Evolutionary conservation across 176 grass and related monocot genomes (phyloP), one percentile per base, ranked within the genome.

Genomic region (Calamus simplicifolius): DNA sequence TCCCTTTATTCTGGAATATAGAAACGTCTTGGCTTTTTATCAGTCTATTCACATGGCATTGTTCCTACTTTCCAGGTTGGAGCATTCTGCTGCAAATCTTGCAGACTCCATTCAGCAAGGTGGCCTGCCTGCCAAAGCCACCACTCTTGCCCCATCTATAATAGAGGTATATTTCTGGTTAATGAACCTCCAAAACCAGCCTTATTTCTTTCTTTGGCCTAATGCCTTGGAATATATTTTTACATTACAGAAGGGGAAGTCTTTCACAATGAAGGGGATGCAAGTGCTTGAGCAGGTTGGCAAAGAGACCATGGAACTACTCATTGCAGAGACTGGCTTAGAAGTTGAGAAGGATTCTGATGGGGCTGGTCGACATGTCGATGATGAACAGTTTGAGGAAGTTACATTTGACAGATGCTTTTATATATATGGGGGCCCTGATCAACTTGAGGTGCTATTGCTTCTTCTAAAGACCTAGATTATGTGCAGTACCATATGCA

Each of bases 371-470:
- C 73, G 73, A 60, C 69, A 81, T 56, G 67, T 62, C 27, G 92
- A 91, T 77, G 87, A 88, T 53, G 83, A 92, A 52, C 81, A 84
- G n/a, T 81, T 85, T 69, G 93, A 98, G 83, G 93, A 98, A 69
- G 75, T 79, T 15, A 92, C 93, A 63, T 98, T 98, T 35, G 93
- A 98, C 49, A 78, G 93, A 78, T 98, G 87, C 73, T 98, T 98
- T 71, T 98, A 92, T 62, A 98, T 98, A 67, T 98, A 98, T 80
- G 93, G 93, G 51, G 93, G 93, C 30, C 93, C 93, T 70, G 93
- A 98, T 85, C 87, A 92, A 51, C 78, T 98, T 16, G 87, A 98
- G 87, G 90, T 90, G 56, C 13, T 51, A 18, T 49, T 75, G 65
- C 19, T 69, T 18, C 76, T 85, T 86, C 52, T 16, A n/a, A 49